These are phyloP conservation scores for Meredithiella fracta DNA, from an alignment of 2,329 filamentous ascomycete genomes.

Conservation along the genomic window DNA sequence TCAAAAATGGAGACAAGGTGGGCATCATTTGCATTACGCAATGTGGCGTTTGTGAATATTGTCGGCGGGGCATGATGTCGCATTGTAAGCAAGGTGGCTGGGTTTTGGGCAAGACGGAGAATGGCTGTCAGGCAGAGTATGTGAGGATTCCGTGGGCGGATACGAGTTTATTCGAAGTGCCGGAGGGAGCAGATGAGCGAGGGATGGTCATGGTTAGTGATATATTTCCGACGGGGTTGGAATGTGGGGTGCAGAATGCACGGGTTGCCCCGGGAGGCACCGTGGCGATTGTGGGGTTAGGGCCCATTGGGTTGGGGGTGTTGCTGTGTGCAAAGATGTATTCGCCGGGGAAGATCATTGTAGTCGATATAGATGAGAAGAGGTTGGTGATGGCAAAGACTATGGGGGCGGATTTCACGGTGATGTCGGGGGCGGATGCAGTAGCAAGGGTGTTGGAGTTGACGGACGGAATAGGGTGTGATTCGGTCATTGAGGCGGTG, in stretches of 20 bases:
- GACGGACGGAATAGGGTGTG: conserved; percentile 36
- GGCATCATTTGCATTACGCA: conserved; percentile 34
- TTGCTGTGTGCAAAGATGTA: conserved; percentile 39
- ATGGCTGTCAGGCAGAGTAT: conserved; percentile 41
- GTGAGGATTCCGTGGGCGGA: conserved; percentile 35
- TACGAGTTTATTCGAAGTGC: conserved; percentile 30
- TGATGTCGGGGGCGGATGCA: conserved; percentile 25
- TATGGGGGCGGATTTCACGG: conserved; percentile 31
- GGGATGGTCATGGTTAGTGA: conserved; percentile 36
- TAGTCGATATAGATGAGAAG: conserved; percentile 33
- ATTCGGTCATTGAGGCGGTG: conserved; percentile 42
- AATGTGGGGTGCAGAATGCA: conserved; percentile 36
- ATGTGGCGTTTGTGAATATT: conserved; percentile 35
- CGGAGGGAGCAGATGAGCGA: conserved; percentile 25
- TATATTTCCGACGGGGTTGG: conserved; percentile 39
- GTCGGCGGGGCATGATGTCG: conserved; percentile 32
- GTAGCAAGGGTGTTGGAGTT: conserved; percentile 25
- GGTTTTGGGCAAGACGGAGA: conserved; percentile 35
- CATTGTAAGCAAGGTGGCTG: conserved; percentile 38
- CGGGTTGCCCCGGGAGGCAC: conserved; percentile 34
- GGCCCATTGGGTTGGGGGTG: conserved; percentile 38
- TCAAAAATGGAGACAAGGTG: conserved; percentile 34
- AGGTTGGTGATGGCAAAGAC: conserved; percentile 30
- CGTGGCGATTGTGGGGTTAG: conserved; percentile 38
- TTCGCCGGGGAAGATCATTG: conserved; percentile 33